These are phyloP conservation scores for Acaromyces ingoldii DNA, from an alignment of 1,284 basidiomycete species.

Conservation along the genomic window DNA sequence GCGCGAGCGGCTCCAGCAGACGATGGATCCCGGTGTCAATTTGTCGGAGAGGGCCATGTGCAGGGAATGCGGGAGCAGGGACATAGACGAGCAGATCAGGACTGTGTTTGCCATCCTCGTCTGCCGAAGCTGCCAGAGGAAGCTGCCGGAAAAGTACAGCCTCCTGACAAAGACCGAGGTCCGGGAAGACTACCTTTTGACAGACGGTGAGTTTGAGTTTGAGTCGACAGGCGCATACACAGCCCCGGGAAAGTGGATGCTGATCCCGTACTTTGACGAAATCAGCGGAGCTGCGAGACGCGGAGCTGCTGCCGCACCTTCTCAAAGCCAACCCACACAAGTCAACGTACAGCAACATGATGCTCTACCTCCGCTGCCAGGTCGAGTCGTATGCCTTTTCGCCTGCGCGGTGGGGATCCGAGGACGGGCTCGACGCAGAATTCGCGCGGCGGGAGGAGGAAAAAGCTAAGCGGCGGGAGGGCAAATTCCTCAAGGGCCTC, in stretches of 20 bases:
- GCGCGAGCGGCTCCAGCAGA: conserved; percentile 34
- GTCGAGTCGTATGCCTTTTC: conserved; percentile 91
- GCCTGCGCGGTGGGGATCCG: conserved; percentile 84
- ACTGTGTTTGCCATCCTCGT: conserved; percentile 60
- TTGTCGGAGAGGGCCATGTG: conserved; percentile 25
- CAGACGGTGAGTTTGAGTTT: conserved; percentile 57
- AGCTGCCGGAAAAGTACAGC: conserved; percentile 74
- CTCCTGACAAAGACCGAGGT: conserved; percentile 97
- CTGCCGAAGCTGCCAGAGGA: conserved; percentile 78
- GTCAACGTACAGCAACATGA: conserved; percentile 97
- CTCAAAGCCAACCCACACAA: conserved; percentile 95
- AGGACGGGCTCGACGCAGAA: conserved; percentile 83
- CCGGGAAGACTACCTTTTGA: conserved; percentile 64
- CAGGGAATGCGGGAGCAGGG: conserved; percentile 33
- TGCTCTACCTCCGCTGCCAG: conserved; percentile 90
- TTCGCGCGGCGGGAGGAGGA: conserved; percentile 72
- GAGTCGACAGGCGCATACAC: neutral
- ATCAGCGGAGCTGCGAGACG: conserved; percentile 90
- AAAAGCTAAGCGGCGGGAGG: conserved; percentile 85
- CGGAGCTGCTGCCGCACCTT: conserved; percentile 85
- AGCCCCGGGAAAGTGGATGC: conserved; percentile 7
- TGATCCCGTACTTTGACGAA: conserved; percentile 87
- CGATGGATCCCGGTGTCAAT: conserved; percentile 30
- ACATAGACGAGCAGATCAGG: conserved; percentile 38
- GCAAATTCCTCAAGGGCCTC: conserved; percentile 59